Percentiles rank a stretch among this genome's conserved stretches.
These are phyloP conservation scores for Blakeslea trispora DNA, from an alignment of 371 early-diverging fungal genomes.

Conservation along the genomic window DNA sequence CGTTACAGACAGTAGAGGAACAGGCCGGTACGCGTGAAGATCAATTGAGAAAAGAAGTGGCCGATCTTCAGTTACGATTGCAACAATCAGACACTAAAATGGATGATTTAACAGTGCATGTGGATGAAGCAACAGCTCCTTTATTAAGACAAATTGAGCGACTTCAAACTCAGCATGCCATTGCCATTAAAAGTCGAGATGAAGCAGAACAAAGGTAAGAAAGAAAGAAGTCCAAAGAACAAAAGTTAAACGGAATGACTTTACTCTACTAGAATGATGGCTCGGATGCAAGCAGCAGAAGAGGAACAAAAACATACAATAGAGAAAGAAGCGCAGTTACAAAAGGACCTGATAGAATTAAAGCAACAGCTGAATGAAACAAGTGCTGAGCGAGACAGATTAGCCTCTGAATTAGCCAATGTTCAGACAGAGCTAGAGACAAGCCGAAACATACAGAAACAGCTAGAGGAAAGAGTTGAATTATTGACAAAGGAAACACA, in stretches of 20 bases:
- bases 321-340: slow-evolving; percentile 23
- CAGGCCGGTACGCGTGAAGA: slow-evolving; percentile 68
- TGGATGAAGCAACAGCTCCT: slow-evolving; percentile 63
- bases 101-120: slow-evolving; percentile 55
- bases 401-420: slow-evolving; percentile 27
- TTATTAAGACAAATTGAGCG: slow-evolving; percentile 70
- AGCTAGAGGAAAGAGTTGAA: slow-evolving; percentile 32
- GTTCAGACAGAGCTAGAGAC: slow-evolving; percentile 27
- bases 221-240: background rate
- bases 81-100: slow-evolving; percentile 63
- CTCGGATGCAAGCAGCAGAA: slow-evolving; percentile 53
- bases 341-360: slow-evolving; percentile 9
- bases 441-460: slow-evolving; percentile 23
- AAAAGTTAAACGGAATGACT: background rate
- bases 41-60: slow-evolving; percentile 52
- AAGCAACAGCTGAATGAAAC: slow-evolving; percentile 21
- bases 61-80: slow-evolving; percentile 58
- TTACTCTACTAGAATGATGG: slow-evolving; percentile 36
- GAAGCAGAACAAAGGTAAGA: slow-evolving; percentile 59
- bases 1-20: slow-evolving; percentile 61
- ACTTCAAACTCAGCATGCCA: slow-evolving; percentile 65
- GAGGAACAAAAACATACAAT: slow-evolving; percentile 32
- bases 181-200: slow-evolving; percentile 65
- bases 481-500: slow-evolving; percentile 32
- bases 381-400: slow-evolving; percentile 28